Evolutionary conservation across 2,329 filamentous ascomycete species (phyloP).

Genomic region (Zasmidium angulare): DNA sequence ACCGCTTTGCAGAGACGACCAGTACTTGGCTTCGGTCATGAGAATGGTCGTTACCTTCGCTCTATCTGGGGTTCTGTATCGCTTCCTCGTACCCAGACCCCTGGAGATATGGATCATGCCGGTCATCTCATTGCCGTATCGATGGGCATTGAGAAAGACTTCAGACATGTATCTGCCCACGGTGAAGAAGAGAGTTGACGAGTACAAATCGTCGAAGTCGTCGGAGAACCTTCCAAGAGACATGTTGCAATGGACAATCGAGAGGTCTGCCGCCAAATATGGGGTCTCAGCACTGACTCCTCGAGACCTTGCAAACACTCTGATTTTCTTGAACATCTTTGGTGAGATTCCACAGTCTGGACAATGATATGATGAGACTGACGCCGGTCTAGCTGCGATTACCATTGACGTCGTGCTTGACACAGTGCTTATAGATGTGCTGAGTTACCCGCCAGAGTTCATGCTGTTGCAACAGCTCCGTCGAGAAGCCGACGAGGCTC

Average conservation of each 20-base stretch:
- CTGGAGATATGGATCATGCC: conserved; percentile 9
- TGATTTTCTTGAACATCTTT: conserved; percentile 27
- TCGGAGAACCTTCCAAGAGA: conserved; percentile 6
- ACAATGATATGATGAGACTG: not conserved
- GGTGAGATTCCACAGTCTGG: conserved; percentile 15
- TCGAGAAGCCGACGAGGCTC: not conserved
- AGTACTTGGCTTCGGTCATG: conserved; percentile 5
- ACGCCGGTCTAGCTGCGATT: not conserved
- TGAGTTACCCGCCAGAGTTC: not conserved
- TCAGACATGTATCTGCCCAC: not conserved
- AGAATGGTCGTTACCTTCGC: conserved; percentile 11
- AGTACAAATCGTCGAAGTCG: not conserved
- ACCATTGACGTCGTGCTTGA: not conserved
- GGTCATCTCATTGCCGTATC: conserved; percentile 4
- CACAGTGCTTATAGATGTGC: not conserved
- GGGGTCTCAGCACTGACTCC: conserved; percentile 8
- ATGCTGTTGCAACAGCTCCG: not conserved
- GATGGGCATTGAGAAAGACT: conserved; percentile 4
- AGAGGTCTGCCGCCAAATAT: conserved; percentile 3
- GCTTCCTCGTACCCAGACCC: conserved; percentile 1
- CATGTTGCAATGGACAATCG: conserved; percentile 21
- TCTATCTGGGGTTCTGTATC: conserved; percentile 10
- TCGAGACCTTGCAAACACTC: conserved; percentile 10
- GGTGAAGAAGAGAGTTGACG: not conserved
- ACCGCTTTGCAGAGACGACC: conserved; percentile 11